Percentiles rank a stretch among this genome's conserved stretches.
Evolutionary conservation across 495 filamentous ascomycete species (phyloP).

Genomic region (Hypoxylon fuscum): DNA sequence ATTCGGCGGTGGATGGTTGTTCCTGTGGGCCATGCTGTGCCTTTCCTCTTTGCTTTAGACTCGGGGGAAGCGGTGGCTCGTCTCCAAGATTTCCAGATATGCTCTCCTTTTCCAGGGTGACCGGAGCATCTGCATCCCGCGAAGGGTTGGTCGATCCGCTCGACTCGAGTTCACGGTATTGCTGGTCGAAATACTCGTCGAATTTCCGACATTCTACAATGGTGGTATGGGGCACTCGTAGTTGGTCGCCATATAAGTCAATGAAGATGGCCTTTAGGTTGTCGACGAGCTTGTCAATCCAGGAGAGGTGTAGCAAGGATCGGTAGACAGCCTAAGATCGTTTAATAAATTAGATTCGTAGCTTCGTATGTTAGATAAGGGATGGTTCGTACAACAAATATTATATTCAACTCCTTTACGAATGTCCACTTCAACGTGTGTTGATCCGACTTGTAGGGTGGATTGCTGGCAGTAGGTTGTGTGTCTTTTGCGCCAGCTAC

Average conservation of each 20-base stretch:
- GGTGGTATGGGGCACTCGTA: slow-evolving; percentile 81
- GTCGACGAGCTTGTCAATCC: slow-evolving; percentile 96
- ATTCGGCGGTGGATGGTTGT: slow-evolving; percentile 62
- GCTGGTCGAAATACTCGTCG: slow-evolving; percentile 93
- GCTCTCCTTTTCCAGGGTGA: slow-evolving; percentile 54
- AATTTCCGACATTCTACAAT: slow-evolving; percentile 79
- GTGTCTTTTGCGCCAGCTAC: slow-evolving; percentile 66
- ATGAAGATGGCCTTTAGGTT: slow-evolving; percentile 92
- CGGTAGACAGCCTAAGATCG: slow-evolving; percentile 87
- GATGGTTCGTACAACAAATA: slow-evolving; percentile 82
- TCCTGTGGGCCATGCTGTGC: slow-evolving; percentile 45
- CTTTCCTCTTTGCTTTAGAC: slow-evolving; percentile 44
- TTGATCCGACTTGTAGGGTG: slow-evolving; percentile 87
- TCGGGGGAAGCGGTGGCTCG: slow-evolving; percentile 56
- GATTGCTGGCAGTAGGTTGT: slow-evolving; percentile 65
- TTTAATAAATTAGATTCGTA: slow-evolving; percentile 4
- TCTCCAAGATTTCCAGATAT: slow-evolving; percentile 47
- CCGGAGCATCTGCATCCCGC: slow-evolving; percentile 45
- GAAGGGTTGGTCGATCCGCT: slow-evolving; percentile 42
- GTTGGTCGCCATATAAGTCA: slow-evolving; percentile 84
- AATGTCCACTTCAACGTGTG: slow-evolving; percentile 95
- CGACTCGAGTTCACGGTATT: slow-evolving; percentile 83
- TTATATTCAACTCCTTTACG: slow-evolving; percentile 88
- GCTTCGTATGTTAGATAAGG: neutral
- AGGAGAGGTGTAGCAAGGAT: slow-evolving; percentile 90